These are phyloP conservation scores for Starmerella riodocensis DNA, from an alignment of 805 yeast genomes.

Conservation along the genomic window DNA sequence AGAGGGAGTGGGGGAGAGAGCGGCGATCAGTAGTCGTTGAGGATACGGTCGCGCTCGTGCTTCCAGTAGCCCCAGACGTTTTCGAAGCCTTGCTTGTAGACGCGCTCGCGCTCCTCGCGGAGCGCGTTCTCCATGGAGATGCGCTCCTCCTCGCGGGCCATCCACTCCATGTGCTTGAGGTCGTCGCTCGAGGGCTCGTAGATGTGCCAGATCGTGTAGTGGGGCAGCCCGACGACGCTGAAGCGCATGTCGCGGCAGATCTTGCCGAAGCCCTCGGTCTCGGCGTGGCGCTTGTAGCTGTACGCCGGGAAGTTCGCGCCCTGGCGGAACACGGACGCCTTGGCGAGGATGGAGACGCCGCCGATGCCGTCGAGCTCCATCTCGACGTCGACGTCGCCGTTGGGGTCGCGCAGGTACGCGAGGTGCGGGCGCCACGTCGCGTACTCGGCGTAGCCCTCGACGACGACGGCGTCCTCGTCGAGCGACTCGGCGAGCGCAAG, in stretches of 20 bases:
- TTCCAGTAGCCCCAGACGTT: constrained; percentile 65
- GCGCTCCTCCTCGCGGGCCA: constrained; percentile 33
- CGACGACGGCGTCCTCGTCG: constrained; percentile 91
- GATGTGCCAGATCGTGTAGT: constrained; percentile 93
- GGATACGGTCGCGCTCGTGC: constrained; percentile 51
- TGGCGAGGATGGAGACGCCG: constrained; percentile 84
- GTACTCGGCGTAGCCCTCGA: constrained; percentile 93
- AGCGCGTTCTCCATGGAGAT: constrained; percentile 28
- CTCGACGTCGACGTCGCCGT: constrained; percentile 86
- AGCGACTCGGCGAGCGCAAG: constrained; percentile 35
- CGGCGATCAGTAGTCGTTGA: constrained; percentile 26
- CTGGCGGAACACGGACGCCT: constrained; percentile 69
- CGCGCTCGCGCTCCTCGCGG: constrained; percentile 27
- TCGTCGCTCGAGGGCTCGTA: constrained; percentile 94
- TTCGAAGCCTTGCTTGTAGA: constrained; percentile 66
- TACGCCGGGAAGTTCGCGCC: constrained; percentile 97
- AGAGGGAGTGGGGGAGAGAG: too few relatives aligned
- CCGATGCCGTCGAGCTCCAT: constrained; percentile 95
- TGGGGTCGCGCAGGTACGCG: constrained; percentile 87
- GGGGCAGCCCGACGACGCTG: constrained; percentile 82
- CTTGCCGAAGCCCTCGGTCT: constrained; percentile 94
- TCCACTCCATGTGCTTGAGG: constrained; percentile 49
- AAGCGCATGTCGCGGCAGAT: constrained; percentile 78
- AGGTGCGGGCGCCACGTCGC: constrained; percentile 97
- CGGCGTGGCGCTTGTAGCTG: constrained; percentile 91